Percentiles rank a stretch among this genome's conserved stretches.
phyloP scores from a whole-genome alignment of 2,329 filamentous ascomycete species.

The Xylariaceae sp. region DNA sequence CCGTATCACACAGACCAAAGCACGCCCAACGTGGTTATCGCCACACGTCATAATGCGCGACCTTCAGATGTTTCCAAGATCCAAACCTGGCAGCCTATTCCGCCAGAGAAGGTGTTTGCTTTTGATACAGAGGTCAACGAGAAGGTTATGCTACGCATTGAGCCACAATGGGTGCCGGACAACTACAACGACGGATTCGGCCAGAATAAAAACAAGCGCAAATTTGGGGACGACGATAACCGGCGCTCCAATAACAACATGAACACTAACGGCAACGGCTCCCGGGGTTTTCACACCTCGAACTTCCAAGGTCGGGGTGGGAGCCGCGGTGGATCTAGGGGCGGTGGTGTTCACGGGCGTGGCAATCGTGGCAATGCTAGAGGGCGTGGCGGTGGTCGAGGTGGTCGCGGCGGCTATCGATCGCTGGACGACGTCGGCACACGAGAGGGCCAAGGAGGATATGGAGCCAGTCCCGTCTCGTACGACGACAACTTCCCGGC shows the following conservation, averaged over 20 bases:
- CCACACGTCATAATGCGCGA: slow-evolving; percentile 68
- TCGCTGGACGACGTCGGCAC: slow-evolving; percentile 64
- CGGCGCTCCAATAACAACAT: slow-evolving; percentile 28
- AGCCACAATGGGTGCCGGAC: slow-evolving; percentile 62
- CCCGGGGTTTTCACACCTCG: slow-evolving; percentile 37
- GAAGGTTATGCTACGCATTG: slow-evolving; percentile 77
- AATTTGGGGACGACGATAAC: slow-evolving; percentile 45
- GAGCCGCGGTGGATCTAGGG: slow-evolving; percentile 23
- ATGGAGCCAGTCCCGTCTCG: slow-evolving; percentile 37
- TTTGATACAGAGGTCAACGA: slow-evolving; percentile 85
- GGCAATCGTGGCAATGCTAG: slow-evolving; percentile 32
- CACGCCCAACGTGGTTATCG: slow-evolving; percentile 76
- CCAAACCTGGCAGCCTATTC: slow-evolving; percentile 74
- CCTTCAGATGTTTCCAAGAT: slow-evolving; percentile 80
- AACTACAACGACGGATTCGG: slow-evolving; percentile 62
- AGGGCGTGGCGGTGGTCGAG: slow-evolving; percentile 31
- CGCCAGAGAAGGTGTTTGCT: slow-evolving; percentile 64
- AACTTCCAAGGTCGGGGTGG: slow-evolving; percentile 42
- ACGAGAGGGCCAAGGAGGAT: slow-evolving; percentile 42
- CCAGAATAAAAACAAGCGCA: slow-evolving; percentile 59
- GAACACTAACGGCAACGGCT: slow-evolving; percentile 28
- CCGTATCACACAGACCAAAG: slow-evolving; percentile 76
- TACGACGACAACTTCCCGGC: slow-evolving; percentile 42
- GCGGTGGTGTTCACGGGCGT: slow-evolving; percentile 32
- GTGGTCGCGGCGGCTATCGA: slow-evolving; percentile 53